A percentile compares a stretch with the other conserved stretches of the same genome.
Evolutionary conservation across 306 rosid species (phyloP).

Genomic region (Cucurbita ficifolia): DNA sequence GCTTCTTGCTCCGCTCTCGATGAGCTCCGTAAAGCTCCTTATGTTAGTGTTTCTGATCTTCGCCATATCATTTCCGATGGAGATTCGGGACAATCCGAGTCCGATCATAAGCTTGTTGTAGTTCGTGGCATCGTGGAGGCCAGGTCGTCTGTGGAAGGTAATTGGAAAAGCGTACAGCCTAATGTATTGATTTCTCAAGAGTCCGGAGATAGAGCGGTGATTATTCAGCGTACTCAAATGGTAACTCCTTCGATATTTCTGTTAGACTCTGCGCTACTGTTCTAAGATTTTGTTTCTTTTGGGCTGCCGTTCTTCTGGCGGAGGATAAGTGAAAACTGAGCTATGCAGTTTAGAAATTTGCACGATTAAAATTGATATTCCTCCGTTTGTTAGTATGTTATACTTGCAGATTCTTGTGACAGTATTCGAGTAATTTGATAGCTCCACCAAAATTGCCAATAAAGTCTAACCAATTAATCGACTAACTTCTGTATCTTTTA

Average conservation of each 20-base stretch:
- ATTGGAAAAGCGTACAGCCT: conserved; percentile 35
- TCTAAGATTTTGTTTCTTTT: background rate
- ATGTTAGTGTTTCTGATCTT: conserved; percentile 54
- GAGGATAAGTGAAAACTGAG: background rate
- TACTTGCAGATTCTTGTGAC: background rate
- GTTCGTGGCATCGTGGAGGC: conserved; percentile 71
- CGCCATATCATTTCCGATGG: conserved; percentile 41
- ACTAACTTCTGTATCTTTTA: background rate
- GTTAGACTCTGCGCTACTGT: background rate
- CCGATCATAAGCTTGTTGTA: conserved; percentile 28
- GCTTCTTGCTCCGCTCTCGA: conserved; percentile 38
- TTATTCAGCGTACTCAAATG: conserved; percentile 57
- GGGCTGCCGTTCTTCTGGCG: background rate
- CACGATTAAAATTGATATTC: background rate
- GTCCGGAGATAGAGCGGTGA: conserved; percentile 59
- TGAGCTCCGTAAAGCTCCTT: conserved; percentile 48
- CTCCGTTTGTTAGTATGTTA: background rate
- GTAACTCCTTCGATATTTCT: conserved; percentile 16
- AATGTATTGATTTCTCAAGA: conserved; percentile 35
- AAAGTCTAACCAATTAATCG: background rate
- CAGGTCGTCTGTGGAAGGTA: conserved; percentile 40
- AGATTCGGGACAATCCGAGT: conserved; percentile 2
- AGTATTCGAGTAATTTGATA: background rate
- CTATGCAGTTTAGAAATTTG: background rate
- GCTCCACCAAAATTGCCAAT: background rate